These are phyloP conservation scores for Pleurotus djamor DNA, from an alignment of 768 basidiomycete species.

Conservation along the genomic window DNA sequence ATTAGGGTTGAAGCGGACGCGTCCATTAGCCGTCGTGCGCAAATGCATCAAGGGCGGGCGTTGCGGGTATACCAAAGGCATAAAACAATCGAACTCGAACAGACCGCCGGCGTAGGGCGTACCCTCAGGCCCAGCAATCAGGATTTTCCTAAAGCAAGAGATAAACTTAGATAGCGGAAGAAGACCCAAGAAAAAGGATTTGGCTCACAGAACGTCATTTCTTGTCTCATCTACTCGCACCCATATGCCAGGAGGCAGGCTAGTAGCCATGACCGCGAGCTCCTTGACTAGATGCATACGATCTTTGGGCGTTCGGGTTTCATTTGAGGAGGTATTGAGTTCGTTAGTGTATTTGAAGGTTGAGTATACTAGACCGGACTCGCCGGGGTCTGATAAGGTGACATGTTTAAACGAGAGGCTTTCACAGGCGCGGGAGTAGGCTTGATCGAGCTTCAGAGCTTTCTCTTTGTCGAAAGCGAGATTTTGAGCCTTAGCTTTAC, in stretches of 20 bases:
- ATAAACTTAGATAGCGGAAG: slow-evolving; percentile 8
- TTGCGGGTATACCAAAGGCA: slow-evolving; percentile 49
- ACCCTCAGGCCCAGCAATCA: slow-evolving; percentile 57
- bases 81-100: slow-evolving; percentile 57
- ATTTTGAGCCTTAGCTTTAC: background rate
- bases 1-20: slow-evolving; percentile 56
- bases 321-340: slow-evolving; percentile 27
- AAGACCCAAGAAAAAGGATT: background rate
- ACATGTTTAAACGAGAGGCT: slow-evolving; percentile 45
- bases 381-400: slow-evolving; percentile 18
- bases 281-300: slow-evolving; percentile 54
- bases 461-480: slow-evolving; percentile 13
- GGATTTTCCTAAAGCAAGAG: slow-evolving; percentile 37
- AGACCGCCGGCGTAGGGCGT: slow-evolving; percentile 55
- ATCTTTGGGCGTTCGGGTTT: slow-evolving; percentile 42
- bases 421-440: slow-evolving; percentile 43
- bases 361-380: slow-evolving; percentile 21
- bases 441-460: slow-evolving; percentile 31
- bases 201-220: slow-evolving; percentile 51
- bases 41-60: slow-evolving; percentile 46
- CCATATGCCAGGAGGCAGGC: slow-evolving; percentile 55
- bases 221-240: slow-evolving; percentile 56
- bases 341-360: slow-evolving; percentile 31
- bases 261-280: slow-evolving; percentile 53
- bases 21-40: slow-evolving; percentile 49